These are phyloP conservation scores for Danielia reshetovae DNA, from an alignment of 805 yeast species.

Conservation along the genomic window DNA sequence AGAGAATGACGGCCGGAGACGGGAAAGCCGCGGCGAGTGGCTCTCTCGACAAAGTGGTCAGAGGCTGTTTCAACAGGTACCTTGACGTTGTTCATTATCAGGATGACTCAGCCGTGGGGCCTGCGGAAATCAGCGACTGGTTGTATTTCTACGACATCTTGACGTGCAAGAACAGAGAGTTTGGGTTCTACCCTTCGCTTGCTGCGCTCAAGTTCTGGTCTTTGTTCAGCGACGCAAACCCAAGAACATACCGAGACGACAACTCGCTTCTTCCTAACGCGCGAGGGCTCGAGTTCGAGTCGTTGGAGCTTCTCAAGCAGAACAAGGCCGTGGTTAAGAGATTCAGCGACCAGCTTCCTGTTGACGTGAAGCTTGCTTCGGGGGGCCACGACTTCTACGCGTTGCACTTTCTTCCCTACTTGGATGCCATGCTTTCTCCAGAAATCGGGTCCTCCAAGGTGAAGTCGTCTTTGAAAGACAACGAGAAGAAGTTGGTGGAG, in stretches of 20 bases:
- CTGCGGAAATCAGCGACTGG: conserved; percentile 71
- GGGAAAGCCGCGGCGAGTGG: conserved; percentile 35
- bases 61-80: conserved; percentile 69
- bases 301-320: conserved; percentile 33
- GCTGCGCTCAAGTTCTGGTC: conserved; percentile 61
- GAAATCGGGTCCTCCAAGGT: conserved; percentile 20
- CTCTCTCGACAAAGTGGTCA: conserved; percentile 61
- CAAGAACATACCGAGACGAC: conserved; percentile 10
- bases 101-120: conserved; percentile 59
- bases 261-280: conserved; percentile 29
- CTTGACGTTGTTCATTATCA: conserved; percentile 54
- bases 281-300: conserved; percentile 33
- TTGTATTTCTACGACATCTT: conserved; percentile 64
- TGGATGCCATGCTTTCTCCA: conserved; percentile 30
- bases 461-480: conserved; percentile 21
- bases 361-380: conserved; percentile 21
- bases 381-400: conserved; percentile 23
- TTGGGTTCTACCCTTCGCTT: conserved; percentile 51
- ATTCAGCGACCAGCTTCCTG: conserved; percentile 27
- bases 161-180: conserved; percentile 21
- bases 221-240: conserved; percentile 59
- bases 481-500: conserved; percentile 30
- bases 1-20: conserved; percentile 39
- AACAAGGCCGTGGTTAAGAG: conserved; percentile 30
- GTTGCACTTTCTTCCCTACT: conserved; percentile 31